phyloP scores from a whole-genome alignment of 2,329 filamentous ascomycete species.

The Chaetomiaceae sp. region DNA sequence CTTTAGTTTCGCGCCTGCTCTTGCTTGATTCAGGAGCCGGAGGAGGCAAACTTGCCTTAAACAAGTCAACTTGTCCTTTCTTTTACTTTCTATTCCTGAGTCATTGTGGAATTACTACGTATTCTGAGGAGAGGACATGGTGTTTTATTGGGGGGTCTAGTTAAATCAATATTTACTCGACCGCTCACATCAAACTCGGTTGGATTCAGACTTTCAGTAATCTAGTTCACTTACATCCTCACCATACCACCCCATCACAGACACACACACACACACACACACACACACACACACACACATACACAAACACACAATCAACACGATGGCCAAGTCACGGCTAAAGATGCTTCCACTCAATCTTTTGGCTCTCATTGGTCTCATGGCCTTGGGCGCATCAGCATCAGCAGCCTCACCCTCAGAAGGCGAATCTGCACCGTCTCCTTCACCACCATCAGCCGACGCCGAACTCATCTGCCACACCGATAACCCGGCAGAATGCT shows the following conservation, averaged over 20 bases:
- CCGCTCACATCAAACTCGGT: too few relatives aligned
- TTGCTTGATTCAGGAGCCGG: background rate
- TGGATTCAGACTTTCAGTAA: too few relatives aligned
- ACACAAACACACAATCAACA: background rate
- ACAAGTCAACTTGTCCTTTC: conserved; percentile 31
- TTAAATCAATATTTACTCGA: background rate
- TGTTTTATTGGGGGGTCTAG: background rate
- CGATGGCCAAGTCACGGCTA: conserved; percentile 20
- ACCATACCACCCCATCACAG: too few relatives aligned
- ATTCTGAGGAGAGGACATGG: conserved; percentile 3
- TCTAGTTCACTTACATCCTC: background rate
- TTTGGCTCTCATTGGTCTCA: conserved; percentile 22
- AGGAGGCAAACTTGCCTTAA: conserved; percentile 19
- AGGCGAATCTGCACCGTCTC: background rate
- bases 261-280: background rate
- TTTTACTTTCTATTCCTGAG: conserved; percentile 26
- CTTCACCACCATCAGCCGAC: conserved; percentile 34
- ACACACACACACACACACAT: background rate
- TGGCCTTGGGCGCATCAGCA: conserved; percentile 23
- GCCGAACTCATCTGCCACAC: conserved; percentile 63
- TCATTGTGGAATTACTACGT: conserved; percentile 13
- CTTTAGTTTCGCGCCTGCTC: background rate
- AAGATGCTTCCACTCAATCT: conserved; percentile 22
- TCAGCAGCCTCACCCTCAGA: too few relatives aligned
- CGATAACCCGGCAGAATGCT: conserved; percentile 57